Conservation (phyloP, 345 rosid genomes). For the Bruguiera parviflora region DNA sequence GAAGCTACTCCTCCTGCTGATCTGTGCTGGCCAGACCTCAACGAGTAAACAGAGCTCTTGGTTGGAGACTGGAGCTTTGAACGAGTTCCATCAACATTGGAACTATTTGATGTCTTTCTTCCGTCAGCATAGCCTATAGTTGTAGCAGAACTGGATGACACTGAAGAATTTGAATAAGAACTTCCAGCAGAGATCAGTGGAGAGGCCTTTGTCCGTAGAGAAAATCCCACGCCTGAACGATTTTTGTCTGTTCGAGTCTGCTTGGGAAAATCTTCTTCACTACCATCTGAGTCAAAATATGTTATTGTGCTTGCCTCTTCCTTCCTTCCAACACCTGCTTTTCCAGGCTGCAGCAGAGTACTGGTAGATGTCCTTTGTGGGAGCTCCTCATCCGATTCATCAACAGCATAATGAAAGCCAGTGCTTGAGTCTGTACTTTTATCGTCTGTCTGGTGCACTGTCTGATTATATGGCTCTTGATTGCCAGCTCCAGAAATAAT, state of each 20-base stretch:
- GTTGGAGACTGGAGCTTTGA: conserved; percentile 11
- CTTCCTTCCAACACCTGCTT: conserved; percentile 16
- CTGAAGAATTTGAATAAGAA: conserved; percentile 24
- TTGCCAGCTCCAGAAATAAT: conserved; percentile 23
- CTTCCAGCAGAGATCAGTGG: conserved; percentile 22
- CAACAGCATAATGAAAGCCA: conserved; percentile 32
- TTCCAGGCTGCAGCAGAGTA: conserved; percentile 18
- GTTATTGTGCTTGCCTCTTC: conserved; percentile 34
- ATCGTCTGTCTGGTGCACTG: conserved; percentile 21
- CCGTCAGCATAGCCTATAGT: conserved; percentile 13
- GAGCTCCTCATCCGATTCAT: conserved; percentile 35
- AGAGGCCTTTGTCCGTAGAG: conserved; percentile 58
- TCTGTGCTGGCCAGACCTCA: conserved; percentile 9
- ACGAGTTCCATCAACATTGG: conserved; percentile 18
- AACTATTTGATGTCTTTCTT: conserved; percentile 18
- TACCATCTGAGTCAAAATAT: conserved; percentile 35
- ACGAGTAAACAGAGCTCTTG: conserved; percentile 16
- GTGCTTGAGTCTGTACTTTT: conserved; percentile 28
- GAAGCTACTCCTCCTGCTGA: conserved; percentile 24
- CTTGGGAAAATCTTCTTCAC: conserved; percentile 37
- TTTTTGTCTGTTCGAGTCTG: conserved; percentile 29
- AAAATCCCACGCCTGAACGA: conserved; percentile 31
- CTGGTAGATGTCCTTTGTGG: conserved; percentile 23
- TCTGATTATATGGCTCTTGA: conserved; percentile 31
- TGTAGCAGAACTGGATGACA: conserved; percentile 16